Conservation (phyloP, 2,329 filamentous ascomycete species). For the Thermoascus crustaceus region DNA sequence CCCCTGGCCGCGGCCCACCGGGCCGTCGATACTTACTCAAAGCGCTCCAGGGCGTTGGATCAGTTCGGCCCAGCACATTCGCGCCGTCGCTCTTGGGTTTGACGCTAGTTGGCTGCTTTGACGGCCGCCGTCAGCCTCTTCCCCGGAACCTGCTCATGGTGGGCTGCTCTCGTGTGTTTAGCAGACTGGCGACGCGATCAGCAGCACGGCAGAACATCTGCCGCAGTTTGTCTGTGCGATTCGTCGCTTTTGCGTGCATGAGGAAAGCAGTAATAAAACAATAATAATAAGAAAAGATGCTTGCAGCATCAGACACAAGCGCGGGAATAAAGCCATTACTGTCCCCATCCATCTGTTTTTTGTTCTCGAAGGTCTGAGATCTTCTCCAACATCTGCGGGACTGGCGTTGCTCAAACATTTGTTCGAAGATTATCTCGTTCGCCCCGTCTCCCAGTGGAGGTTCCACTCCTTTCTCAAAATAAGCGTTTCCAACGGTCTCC, state of each 20-base stretch:
- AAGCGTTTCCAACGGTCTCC: constrained; percentile 1
- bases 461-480: constrained; percentile 2
- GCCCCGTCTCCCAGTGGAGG: not conserved
- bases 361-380: too few relatives aligned
- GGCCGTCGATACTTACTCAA: not conserved
- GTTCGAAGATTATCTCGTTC: not conserved
- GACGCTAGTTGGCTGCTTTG: not conserved
- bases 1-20: not conserved
- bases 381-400: too few relatives aligned
- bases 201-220: constrained; percentile 2
- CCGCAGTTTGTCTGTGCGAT: constrained; percentile 1
- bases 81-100: not conserved
- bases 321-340: too few relatives aligned
- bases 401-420: too few relatives aligned
- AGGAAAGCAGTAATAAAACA: not conserved
- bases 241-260: not conserved
- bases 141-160: constrained; percentile 1
- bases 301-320: too few relatives aligned
- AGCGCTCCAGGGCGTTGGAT: constrained; percentile 1
- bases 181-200: not conserved
- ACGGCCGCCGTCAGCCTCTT: not conserved
- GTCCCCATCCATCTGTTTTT: too few relatives aligned
- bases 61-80: not conserved
- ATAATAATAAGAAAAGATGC: not conserved
- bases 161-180: not conserved